These are phyloP conservation scores for Spathaspora girioi DNA, from an alignment of 805 yeast genomes.

Conservation along the genomic window DNA sequence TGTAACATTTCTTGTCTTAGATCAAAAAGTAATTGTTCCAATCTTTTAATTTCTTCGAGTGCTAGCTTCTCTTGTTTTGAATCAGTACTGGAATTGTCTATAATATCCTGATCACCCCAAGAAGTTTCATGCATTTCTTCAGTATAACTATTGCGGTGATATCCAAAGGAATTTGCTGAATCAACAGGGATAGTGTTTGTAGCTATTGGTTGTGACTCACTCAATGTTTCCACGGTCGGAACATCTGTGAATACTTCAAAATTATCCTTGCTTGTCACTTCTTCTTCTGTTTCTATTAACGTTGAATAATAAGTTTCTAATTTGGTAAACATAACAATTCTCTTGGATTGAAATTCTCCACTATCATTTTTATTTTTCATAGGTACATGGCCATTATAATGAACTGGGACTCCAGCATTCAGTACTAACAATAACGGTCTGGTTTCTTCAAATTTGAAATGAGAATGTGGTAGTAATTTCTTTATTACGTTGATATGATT, in stretches of 20 bases:
- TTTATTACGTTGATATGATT: background rate
- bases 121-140: too few relatives aligned
- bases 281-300: background rate
- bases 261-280: background rate
- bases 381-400: conserved; percentile 5
- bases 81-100: background rate
- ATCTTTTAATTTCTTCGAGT: conserved; percentile 4
- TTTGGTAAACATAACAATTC: background rate
- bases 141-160: background rate
- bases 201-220: too few relatives aligned
- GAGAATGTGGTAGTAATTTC: background rate
- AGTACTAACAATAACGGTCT: conserved; percentile 4
- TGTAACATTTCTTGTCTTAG: conserved; percentile 4
- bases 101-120: too few relatives aligned
- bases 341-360: background rate
- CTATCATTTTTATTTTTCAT: background rate
- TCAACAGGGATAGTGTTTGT: too few relatives aligned
- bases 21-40: conserved; percentile 3
- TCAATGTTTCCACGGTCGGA: too few relatives aligned
- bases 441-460: background rate
- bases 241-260: too few relatives aligned
- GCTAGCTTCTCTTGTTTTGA: background rate
- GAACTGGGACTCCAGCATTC: conserved; percentile 4
- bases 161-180: background rate
- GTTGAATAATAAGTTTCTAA: background rate